Conservation (phyloP, 2,329 filamentous ascomycete genomes). For the Zopfia rhizophila region DNA sequence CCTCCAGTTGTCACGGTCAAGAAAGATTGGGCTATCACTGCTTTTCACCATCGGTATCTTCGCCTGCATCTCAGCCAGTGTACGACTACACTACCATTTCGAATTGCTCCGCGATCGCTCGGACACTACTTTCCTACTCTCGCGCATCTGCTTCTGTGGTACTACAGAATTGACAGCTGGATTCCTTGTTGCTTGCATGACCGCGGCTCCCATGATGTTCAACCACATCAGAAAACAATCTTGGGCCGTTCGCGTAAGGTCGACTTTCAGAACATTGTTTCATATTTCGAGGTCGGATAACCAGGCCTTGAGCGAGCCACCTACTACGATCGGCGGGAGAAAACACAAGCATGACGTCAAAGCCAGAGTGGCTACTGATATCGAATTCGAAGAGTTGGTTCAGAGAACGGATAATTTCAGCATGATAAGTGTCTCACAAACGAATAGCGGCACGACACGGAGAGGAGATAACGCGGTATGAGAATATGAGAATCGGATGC, state of each 20-base stretch:
- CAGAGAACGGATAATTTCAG: slow-evolving; percentile 4
- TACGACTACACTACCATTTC: slow-evolving; percentile 8
- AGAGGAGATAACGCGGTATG: too few species aligned
- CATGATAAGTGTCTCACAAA: slow-evolving; percentile 1
- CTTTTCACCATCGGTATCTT: slow-evolving; percentile 10
- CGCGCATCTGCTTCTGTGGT: slow-evolving; percentile 1
- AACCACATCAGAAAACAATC: slow-evolving; percentile 1
- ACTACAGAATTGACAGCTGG: slow-evolving; percentile 4
- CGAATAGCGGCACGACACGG: too few species aligned
- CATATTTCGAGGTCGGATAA: neutral
- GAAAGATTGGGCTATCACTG: slow-evolving; percentile 2
- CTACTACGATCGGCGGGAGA: slow-evolving; percentile 7
- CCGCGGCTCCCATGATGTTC: neutral
- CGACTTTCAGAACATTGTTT: neutral
- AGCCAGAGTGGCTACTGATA: neutral
- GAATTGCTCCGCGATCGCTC: neutral
- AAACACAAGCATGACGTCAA: slow-evolving; percentile 1
- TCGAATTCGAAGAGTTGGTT: slow-evolving; percentile 9
- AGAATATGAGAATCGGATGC: too few species aligned
- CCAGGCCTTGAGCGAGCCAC: too few species aligned
- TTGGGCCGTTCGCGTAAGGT: slow-evolving; percentile 5
- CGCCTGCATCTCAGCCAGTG: slow-evolving; percentile 1
- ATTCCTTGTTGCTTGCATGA: slow-evolving; percentile 9
- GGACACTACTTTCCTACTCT: slow-evolving; percentile 1
- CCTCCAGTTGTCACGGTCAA: neutral